Conservation (phyloP, 1,284 basidiomycete species). For the Cutaneotrichosporon sp. region DNA sequence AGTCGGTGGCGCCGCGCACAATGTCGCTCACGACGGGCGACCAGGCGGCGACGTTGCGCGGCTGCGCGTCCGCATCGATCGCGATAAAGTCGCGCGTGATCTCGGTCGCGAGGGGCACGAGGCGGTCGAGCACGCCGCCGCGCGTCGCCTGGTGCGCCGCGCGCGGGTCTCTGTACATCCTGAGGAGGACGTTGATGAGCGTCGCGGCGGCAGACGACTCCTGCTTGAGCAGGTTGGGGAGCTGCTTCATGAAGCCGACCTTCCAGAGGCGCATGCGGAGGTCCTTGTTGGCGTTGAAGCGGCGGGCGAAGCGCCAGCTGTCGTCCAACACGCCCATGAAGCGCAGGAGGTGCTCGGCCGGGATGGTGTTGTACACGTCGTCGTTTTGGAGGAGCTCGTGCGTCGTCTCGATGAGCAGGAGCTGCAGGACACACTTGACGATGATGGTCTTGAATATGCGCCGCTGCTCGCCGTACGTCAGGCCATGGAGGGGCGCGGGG, state of each 20-base stretch:
- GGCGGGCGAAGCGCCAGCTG: conserved; percentile 94
- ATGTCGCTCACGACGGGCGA: conserved; percentile 96
- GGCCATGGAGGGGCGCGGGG: conserved; percentile 30
- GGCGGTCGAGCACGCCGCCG: conserved; percentile 79
- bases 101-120: conserved; percentile 91
- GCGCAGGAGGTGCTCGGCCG: conserved; percentile 85
- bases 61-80: conserved; percentile 85
- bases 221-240: conserved; percentile 97
- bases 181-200: conserved; percentile 84
- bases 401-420: conserved; percentile 95
- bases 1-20: conserved; percentile 81
- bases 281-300: conserved; percentile 98
- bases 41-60: conserved; percentile 96
- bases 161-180: conserved; percentile 93
- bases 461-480: conserved; percentile 65
- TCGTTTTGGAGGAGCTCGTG: conserved; percentile 92
- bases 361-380: conserved; percentile 90
- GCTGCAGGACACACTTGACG: conserved; percentile 97
- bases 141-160: conserved; percentile 78
- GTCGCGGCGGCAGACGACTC: conserved; percentile 97
- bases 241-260: conserved; percentile 99
- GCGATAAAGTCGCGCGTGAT: conserved; percentile 90
- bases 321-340: conserved; percentile 95
- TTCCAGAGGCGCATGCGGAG: conserved; percentile 97
- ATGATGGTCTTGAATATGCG: conserved; percentile 98